Percentiles rank a stretch among this genome's conserved stretches.
Conservation (phyloP, 2,329 filamentous ascomycete genomes). For the Aureobasidium melanogenum region DNA sequence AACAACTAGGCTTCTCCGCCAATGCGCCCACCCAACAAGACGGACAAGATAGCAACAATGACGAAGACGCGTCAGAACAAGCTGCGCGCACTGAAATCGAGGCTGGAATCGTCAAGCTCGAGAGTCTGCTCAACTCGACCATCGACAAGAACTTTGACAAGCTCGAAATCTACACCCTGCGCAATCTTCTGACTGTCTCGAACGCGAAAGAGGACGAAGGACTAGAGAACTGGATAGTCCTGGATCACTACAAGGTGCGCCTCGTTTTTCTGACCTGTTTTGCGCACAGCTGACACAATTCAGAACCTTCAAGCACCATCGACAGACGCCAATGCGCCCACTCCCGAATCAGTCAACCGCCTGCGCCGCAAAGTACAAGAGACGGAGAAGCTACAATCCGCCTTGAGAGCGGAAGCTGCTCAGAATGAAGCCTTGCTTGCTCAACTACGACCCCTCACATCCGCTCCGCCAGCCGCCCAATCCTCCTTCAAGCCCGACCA, state of each 20-base stretch:
- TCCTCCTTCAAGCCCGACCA: neutral
- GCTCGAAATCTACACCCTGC: slow-evolving; percentile 68
- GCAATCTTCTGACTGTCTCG: slow-evolving; percentile 53
- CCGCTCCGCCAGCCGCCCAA: slow-evolving; percentile 18
- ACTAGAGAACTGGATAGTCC: slow-evolving; percentile 64
- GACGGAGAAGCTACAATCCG: slow-evolving; percentile 64
- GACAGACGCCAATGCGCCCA: slow-evolving; percentile 38
- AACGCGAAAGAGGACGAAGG: slow-evolving; percentile 29
- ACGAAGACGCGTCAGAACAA: slow-evolving; percentile 31
- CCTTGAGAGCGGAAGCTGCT: slow-evolving; percentile 59
- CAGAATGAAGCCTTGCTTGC: slow-evolving; percentile 63
- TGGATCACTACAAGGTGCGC: slow-evolving; percentile 73
- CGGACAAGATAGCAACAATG: slow-evolving; percentile 20
- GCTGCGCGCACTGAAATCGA: slow-evolving; percentile 66
- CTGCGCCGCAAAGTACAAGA: slow-evolving; percentile 68
- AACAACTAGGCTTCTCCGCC: slow-evolving; percentile 64
- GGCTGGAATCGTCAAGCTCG: slow-evolving; percentile 53
- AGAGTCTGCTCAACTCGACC: slow-evolving; percentile 41
- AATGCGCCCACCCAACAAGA: slow-evolving; percentile 20
- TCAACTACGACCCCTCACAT: slow-evolving; percentile 53
- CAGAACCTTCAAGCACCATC: slow-evolving; percentile 19
- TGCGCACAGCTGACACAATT: slow-evolving; percentile 10
- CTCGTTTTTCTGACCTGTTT: too few species aligned
- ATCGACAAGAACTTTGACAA: slow-evolving; percentile 44
- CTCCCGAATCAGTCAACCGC: slow-evolving; percentile 58